These are phyloP conservation scores for Capsicum rhomboideum DNA, from an alignment of 257 asterid species.

Conservation along the genomic window DNA sequence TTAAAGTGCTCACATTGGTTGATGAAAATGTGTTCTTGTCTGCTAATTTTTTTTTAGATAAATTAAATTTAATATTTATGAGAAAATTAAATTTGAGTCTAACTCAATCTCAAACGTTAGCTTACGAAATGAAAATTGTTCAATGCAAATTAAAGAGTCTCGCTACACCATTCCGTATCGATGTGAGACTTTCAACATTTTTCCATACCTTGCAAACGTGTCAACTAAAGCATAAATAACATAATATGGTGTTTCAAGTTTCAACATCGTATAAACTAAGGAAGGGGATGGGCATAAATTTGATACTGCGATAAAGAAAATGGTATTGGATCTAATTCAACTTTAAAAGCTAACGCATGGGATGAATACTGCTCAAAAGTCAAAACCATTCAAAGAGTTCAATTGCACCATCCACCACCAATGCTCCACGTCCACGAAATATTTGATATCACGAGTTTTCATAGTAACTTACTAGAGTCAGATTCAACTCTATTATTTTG, in stretches of 20 bases:
- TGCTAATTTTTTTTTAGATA: too few species aligned
- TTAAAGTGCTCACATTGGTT: background rate
- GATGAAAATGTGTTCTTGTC: background rate
- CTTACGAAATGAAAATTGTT: too few species aligned
- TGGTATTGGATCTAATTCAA: background rate
- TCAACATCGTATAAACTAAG: background rate
- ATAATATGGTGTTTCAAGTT: background rate
- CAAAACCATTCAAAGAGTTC: background rate
- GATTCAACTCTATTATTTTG: background rate
- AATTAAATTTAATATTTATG: too few species aligned
- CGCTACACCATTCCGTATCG: too few species aligned
- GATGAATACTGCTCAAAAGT: background rate
- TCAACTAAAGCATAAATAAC: background rate
- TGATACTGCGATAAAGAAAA: accelerated
- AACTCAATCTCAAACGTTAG: too few species aligned
- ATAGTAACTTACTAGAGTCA: background rate
- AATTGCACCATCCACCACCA: background rate
- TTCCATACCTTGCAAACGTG: too few species aligned
- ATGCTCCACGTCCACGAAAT: background rate
- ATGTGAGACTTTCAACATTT: too few species aligned
- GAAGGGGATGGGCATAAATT: background rate
- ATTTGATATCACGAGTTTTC: background rate
- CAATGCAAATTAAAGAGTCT: too few species aligned
- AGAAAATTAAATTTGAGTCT: too few species aligned
- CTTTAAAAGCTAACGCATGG: background rate